Conservation (phyloP, 257 asterid genomes). For the Anisodus tanguticus region DNA sequence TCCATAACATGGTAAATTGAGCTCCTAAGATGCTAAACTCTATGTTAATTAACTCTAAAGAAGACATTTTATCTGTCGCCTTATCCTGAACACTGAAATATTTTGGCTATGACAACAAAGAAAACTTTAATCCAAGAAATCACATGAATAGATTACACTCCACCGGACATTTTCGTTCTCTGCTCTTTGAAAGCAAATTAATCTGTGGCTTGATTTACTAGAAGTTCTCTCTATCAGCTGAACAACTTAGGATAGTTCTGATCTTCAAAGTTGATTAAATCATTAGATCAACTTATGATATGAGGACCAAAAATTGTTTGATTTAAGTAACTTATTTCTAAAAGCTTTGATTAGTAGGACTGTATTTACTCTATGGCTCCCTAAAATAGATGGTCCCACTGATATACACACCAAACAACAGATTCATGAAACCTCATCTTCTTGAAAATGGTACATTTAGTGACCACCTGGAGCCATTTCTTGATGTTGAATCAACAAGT, state of each 20-base stretch:
- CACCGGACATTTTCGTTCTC: neutral
- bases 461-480: neutral
- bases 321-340: neutral
- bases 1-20: neutral
- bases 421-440: neutral
- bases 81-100: neutral
- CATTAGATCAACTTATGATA: neutral
- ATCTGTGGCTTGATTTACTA: neutral
- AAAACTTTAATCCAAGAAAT: neutral
- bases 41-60: neutral
- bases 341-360: no score
- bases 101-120: neutral
- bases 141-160: neutral
- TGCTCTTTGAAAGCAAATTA: neutral
- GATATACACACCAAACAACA: neutral
- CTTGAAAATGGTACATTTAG: slow-evolving; percentile 10
- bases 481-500: neutral
- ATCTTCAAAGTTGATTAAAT: neutral
- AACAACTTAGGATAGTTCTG: neutral
- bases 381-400: neutral
- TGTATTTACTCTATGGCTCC: no score
- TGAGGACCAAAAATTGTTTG: neutral
- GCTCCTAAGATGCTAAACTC: neutral
- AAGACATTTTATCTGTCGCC: neutral
- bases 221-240: neutral